A percentile compares a stretch with the other conserved stretches of the same genome.
Conservation (phyloP, 495 filamentous ascomycete genomes). For the Xylaria curta region DNA sequence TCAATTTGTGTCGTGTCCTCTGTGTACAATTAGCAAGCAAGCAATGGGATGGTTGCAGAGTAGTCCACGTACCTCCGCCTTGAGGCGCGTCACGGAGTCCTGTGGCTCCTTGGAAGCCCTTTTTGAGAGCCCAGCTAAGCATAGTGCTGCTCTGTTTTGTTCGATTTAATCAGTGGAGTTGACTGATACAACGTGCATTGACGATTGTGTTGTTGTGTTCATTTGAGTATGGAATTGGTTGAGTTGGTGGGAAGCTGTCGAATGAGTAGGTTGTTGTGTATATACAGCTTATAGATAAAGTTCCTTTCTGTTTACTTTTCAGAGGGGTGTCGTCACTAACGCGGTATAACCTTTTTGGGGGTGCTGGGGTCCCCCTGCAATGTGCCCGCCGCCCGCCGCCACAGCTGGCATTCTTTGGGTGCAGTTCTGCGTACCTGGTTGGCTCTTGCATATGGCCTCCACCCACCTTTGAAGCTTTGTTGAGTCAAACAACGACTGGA, state of each 20-base stretch:
- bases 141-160: conserved; percentile 44
- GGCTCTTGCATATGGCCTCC: conserved; percentile 16
- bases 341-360: background rate
- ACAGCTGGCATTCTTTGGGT: conserved; percentile 1
- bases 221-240: background rate
- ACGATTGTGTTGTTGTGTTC: background rate
- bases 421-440: conserved; percentile 3
- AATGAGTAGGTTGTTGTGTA: background rate
- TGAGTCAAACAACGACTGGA: conserved; percentile 20
- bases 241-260: background rate
- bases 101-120: conserved; percentile 41
- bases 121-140: conserved; percentile 63
- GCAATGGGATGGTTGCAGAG: background rate
- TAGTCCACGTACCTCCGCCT: conserved; percentile 34
- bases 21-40: conserved; percentile 30
- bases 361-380: background rate
- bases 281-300: background rate
- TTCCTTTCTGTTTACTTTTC: conserved; percentile 14
- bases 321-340: conserved; percentile 17
- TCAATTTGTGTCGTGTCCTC: conserved; percentile 62
- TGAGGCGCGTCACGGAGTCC: conserved; percentile 40
- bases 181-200: background rate
- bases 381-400: conserved; percentile 1
- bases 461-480: conserved; percentile 14
- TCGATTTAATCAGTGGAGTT: background rate